Conservation (phyloP, 139 green algal genomes). For the Limnomonas spitsbergensis region DNA sequence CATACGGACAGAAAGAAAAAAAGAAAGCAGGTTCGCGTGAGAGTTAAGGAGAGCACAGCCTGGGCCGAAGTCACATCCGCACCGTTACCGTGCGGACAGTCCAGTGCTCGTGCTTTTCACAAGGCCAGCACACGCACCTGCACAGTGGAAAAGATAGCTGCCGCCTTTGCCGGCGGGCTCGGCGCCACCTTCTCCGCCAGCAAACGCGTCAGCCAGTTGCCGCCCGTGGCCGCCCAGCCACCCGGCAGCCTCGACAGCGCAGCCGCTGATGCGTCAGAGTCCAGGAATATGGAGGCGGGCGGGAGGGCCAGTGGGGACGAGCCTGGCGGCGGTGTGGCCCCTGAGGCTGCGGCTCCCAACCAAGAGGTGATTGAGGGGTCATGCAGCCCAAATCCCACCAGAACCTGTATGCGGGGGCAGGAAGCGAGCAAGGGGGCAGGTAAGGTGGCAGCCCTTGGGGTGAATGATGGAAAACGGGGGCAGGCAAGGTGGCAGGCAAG, state of each 20-base stretch:
- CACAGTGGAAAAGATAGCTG: conserved; percentile 27
- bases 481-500: too few relatives aligned
- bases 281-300: background rate
- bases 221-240: background rate
- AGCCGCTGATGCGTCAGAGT: background rate
- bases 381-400: conserved; percentile 24
- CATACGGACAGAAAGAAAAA: too few relatives aligned
- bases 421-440: too few relatives aligned
- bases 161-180: conserved; percentile 13
- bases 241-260: background rate
- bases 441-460: too few relatives aligned
- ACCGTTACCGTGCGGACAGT: too few relatives aligned
- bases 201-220: background rate
- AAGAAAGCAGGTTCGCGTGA: too few relatives aligned
- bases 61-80: too few relatives aligned
- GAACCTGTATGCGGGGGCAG: conserved; percentile 13
- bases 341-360: background rate
- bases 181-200: conserved; percentile 9
- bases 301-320: background rate
- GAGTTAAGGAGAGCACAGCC: too few relatives aligned
- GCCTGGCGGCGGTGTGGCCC: background rate
- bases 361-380: conserved; percentile 6
- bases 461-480: too few relatives aligned
- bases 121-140: too few relatives aligned
- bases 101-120: too few relatives aligned